phyloP scores from a whole-genome alignment of 805 yeast species.

The Zygotorulaspora sp. region DNA sequence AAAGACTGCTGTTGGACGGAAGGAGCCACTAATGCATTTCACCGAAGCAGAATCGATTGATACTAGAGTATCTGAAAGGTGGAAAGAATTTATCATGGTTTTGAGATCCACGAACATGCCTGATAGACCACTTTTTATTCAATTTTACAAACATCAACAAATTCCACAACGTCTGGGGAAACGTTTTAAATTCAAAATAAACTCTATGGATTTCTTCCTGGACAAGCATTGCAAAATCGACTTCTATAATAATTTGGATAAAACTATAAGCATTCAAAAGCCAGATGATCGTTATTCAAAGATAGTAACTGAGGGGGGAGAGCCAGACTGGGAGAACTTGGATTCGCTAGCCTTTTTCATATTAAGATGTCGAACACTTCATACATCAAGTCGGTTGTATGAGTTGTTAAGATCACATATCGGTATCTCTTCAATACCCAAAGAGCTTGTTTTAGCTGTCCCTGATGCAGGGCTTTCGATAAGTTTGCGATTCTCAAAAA shows the following conservation, averaged over 20 bases:
- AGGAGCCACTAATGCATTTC: conserved; percentile 35
- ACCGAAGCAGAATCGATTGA: conserved; percentile 50
- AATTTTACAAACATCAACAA: conserved; percentile 46
- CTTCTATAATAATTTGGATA: conserved; percentile 65
- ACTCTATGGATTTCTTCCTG: conserved; percentile 32
- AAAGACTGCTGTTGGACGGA: conserved; percentile 36
- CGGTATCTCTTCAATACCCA: conserved; percentile 42
- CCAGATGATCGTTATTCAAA: conserved; percentile 19
- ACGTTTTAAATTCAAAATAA: conserved; percentile 16
- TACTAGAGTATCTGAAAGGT: conserved; percentile 58
- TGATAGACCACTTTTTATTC: conserved; percentile 53
- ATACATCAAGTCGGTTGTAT: conserved; percentile 60
- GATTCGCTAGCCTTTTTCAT: conserved; percentile 42
- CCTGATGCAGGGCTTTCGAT: conserved; percentile 38
- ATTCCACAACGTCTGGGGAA: not conserved
- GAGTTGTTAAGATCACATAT: conserved; percentile 49
- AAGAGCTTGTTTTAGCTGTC: conserved; percentile 43
- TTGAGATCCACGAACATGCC: conserved; percentile 56
- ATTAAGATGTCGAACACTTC: conserved; percentile 49
- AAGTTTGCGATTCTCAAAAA: conserved; percentile 22
- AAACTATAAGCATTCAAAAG: conserved; percentile 45
- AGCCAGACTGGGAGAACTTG: conserved; percentile 12
- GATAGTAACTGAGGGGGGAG: conserved; percentile 4
- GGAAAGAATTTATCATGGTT: conserved; percentile 77
- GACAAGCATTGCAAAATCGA: conserved; percentile 38